These are phyloP conservation scores for Prunus fruticosa DNA, from an alignment of 306 rosid species.

Conservation along the genomic window DNA sequence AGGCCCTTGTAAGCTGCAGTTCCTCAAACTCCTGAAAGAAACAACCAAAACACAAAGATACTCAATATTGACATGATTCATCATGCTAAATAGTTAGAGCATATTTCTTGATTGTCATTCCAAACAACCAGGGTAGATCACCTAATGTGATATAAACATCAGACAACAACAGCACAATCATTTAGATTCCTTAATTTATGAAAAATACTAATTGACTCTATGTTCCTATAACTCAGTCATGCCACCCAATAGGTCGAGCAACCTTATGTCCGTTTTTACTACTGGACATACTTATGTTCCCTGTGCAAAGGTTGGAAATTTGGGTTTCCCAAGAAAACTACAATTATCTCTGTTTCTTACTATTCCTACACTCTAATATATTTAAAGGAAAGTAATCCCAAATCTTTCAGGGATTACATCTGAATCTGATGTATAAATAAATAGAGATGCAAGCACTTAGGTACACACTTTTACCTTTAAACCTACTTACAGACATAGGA, in stretches of 20 bases:
- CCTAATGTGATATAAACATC: neutral
- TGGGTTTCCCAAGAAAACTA: neutral
- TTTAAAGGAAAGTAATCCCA: neutral
- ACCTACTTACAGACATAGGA: slow-evolving; percentile 1
- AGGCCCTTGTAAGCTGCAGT: slow-evolving; percentile 79
- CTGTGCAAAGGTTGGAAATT: neutral
- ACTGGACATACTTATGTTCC: neutral
- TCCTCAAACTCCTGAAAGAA: slow-evolving; percentile 76
- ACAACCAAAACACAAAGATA: slow-evolving; percentile 23
- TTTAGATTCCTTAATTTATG: neutral
- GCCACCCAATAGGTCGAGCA: neutral
- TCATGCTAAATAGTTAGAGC: neutral
- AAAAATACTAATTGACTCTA: neutral
- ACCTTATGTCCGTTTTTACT: neutral
- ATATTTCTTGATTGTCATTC: neutral
- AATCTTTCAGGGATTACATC: slow-evolving; percentile 2
- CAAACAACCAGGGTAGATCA: neutral
- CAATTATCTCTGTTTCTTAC: neutral
- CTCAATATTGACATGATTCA: neutral
- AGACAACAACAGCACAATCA: neutral
- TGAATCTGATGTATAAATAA: neutral
- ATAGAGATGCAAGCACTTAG: neutral
- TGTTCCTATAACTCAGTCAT: neutral
- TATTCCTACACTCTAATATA: neutral
- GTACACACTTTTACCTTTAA: neutral